Base-by-base conservation (phyloP, 257 asterid species). In the Hygrophila difformis region DNA sequence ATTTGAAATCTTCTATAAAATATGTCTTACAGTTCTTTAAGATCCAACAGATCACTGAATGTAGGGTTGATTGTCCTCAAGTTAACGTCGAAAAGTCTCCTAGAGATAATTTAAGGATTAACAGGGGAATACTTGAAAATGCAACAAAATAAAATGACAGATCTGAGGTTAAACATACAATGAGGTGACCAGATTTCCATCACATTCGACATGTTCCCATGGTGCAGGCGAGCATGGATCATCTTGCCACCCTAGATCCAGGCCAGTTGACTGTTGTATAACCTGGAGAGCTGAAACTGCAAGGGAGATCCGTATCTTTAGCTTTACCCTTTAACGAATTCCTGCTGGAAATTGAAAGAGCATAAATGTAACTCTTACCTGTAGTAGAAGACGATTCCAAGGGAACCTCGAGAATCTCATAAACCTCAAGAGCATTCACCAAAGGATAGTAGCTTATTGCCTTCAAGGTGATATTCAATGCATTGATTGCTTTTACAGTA, bases 271-370 rank as follows among this genome's bases (percentile, higher is more conserved):
- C 42, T 81, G 80, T 33, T 77, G 93, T 64, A 88, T 88, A 60
- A 88, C 89, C 71, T 77, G 79, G 36, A 88, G 95, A 0, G 97
- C 97, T 40, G 97, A 81, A 59, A 84, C 97, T 88, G 72, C 64
- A 55, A 46, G 50, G 12, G 7, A 17, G 45, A 47, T 17, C 2
- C n/a, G n/a, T n/a, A n/a, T n/a, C n/a, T n/a, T n/a, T n/a, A n/a
- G n/a, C n/a, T n/a, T n/a, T n/a, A n/a, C n/a, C n/a, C n/a, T n/a
- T n/a, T n/a, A n/a, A n/a, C n/a, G n/a, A n/a, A n/a, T n/a, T n/a
- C n/a, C n/a, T n/a, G n/a, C n/a, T n/a, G n/a, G n/a, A n/a, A n/a
- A n/a, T n/a, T 19, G 23, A 44, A 39, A 38, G 39, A 14, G 26
- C 31, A 47, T 51, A 49, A 43, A 52, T 21, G 18, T 23, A 22